phyloP scores from a whole-genome alignment of 257 asterid species.

The Nicotiana obtusifolia region DNA sequence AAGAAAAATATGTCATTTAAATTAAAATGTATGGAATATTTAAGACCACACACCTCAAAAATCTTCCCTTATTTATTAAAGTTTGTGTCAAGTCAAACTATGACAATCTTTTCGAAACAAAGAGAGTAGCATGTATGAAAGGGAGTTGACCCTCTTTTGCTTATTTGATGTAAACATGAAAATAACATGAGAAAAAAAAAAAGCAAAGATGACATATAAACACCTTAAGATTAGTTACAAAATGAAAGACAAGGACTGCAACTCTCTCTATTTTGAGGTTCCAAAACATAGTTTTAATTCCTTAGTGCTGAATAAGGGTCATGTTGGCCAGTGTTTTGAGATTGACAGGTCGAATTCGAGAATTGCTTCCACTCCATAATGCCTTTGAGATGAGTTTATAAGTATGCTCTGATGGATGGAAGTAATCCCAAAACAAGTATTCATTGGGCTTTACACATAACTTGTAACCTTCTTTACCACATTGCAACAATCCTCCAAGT shows the following conservation, averaged over 20 bases:
- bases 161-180: background rate
- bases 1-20: too few species aligned
- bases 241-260: background rate
- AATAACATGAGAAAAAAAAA: background rate
- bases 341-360: constrained; percentile 48
- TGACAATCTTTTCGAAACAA: too few species aligned
- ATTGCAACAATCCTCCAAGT: constrained; percentile 54
- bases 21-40: too few species aligned
- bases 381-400: constrained; percentile 55
- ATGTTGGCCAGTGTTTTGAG: constrained; percentile 40
- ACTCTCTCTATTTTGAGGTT: background rate
- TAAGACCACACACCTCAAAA: too few species aligned
- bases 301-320: constrained; percentile 7
- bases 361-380: constrained; percentile 46
- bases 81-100: too few species aligned
- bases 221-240: background rate
- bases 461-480: constrained; percentile 61
- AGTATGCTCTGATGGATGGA: constrained; percentile 62
- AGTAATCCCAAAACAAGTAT: constrained; percentile 63
- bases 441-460: constrained; percentile 40
- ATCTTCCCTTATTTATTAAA: too few species aligned
- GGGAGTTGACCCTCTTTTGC: background rate
- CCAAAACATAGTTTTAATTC: background rate
- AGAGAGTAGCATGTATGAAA: too few species aligned
- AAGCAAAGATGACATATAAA: background rate